Conservation (phyloP, 768 basidiomycete species). For the Boletus reticuloceps region DNA sequence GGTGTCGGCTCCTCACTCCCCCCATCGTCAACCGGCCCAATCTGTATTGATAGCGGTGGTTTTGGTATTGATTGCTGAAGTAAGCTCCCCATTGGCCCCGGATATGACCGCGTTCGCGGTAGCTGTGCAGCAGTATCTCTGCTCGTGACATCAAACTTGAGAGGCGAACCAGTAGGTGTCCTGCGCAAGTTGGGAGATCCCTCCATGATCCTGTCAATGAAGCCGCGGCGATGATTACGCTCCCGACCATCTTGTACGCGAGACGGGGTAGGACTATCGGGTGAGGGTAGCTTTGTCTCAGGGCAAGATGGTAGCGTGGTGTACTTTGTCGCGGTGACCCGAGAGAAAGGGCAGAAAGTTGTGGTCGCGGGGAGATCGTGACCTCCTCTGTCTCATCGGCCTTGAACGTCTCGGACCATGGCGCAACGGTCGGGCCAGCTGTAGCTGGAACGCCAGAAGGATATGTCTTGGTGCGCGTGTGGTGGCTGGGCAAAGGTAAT, state of each 20-base stretch:
- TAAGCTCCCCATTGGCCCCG: constrained; percentile 8
- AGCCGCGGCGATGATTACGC: constrained; percentile 59
- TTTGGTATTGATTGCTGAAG: constrained; percentile 4
- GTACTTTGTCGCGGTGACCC: constrained; percentile 18
- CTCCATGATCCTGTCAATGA: constrained; percentile 44
- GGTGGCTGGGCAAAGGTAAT: constrained; percentile 11
- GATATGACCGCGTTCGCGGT: constrained; percentile 38
- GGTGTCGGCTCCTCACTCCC: constrained; percentile 45
- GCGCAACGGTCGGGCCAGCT: constrained; percentile 34
- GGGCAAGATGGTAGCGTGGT: constrained; percentile 1
- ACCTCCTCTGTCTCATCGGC: not conserved
- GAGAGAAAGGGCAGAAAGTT: constrained; percentile 18
- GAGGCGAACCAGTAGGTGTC: constrained; percentile 52
- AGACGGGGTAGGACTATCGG: constrained; percentile 11
- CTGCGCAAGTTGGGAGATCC: constrained; percentile 34
- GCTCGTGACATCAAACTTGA: constrained; percentile 18
- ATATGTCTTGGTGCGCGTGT: constrained; percentile 47
- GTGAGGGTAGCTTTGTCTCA: constrained; percentile 4
- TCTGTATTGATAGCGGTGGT: constrained; percentile 13
- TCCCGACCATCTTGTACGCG: constrained; percentile 14
- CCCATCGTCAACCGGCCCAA: constrained; percentile 9
- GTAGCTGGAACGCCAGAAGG: constrained; percentile 42
- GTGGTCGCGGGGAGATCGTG: not conserved
- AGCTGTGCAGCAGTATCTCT: constrained; percentile 23
- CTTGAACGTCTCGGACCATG: constrained; percentile 32